Conservation (phyloP, 2,329 filamentous ascomycete genomes). For the Fusarium penzigii region DNA sequence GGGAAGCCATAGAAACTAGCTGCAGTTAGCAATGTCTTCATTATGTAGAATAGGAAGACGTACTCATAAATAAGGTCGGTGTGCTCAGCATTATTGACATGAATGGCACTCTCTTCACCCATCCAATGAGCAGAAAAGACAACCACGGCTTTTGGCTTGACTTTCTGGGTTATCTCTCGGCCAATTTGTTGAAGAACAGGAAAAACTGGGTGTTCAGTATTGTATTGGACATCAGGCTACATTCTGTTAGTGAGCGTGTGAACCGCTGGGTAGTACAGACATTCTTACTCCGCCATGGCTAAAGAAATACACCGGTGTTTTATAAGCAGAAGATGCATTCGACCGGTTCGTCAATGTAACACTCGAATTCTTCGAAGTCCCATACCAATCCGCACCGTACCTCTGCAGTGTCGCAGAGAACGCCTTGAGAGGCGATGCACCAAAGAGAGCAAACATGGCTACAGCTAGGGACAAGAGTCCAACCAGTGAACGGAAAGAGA, state of each 20-base stretch:
- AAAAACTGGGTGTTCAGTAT: constrained; percentile 69
- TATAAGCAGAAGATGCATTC: neutral
- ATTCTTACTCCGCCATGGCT: constrained; percentile 50
- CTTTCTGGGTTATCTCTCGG: constrained; percentile 66
- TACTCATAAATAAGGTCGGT: constrained; percentile 71
- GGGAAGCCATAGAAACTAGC: constrained; percentile 71
- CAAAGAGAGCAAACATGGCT: constrained; percentile 25
- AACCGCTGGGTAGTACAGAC: too few relatives aligned
- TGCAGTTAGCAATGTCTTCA: constrained; percentile 14
- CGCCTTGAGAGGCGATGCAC: constrained; percentile 22
- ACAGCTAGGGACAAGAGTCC: constrained; percentile 24
- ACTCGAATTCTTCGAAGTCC: constrained; percentile 10
- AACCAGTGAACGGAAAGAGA: constrained; percentile 21
- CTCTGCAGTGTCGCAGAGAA: constrained; percentile 27
- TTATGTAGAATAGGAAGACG: neutral
- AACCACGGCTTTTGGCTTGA: constrained; percentile 71
- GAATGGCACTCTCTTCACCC: constrained; percentile 53
- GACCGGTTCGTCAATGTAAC: neutral
- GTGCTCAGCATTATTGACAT: constrained; percentile 66
- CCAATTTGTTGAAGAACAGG: constrained; percentile 65
- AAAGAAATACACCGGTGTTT: constrained; percentile 49
- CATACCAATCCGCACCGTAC: constrained; percentile 15
- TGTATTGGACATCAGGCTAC: constrained; percentile 66
- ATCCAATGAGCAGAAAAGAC: constrained; percentile 82
- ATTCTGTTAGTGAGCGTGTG: neutral